Conservation (phyloP, 257 asterid species). For the Henckelia pumila region DNA sequence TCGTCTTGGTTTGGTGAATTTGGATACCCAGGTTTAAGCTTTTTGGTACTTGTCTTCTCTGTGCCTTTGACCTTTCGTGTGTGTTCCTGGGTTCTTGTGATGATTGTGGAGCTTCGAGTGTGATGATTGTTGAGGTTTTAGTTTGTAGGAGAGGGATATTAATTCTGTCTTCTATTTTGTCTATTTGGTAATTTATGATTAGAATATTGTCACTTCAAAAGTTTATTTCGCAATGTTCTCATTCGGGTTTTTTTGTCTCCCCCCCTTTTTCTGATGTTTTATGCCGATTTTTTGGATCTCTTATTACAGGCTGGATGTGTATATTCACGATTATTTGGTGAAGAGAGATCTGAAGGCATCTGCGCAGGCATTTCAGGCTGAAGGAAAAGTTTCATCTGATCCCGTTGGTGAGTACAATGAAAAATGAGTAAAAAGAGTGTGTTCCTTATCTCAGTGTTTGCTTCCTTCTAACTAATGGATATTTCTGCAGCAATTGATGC, state of each 20-base stretch:
- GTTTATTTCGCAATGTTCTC: not conserved
- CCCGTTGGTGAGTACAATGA: conserved; percentile 74
- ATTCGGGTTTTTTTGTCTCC: conserved; percentile 3
- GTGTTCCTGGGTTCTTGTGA: conserved; percentile 4
- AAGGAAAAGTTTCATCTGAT: conserved; percentile 97
- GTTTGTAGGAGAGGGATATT: conserved; percentile 16
- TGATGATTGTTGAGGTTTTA: conserved; percentile 5
- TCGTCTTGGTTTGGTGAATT: conserved; percentile 25
- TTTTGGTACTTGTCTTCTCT: not conserved
- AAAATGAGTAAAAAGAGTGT: not conserved
- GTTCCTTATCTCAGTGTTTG: not conserved
- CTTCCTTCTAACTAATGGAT: conserved; percentile 18
- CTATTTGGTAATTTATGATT: not conserved
- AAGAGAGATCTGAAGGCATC: conserved; percentile 95
- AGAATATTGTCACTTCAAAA: not conserved
- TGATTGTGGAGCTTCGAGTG: not conserved
- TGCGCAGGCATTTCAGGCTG: conserved; percentile 97
- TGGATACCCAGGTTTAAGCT: not conserved
- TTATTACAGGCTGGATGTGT: conserved; percentile 81
- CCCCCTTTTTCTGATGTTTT: conserved; percentile 1
- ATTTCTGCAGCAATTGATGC: conserved; percentile 80
- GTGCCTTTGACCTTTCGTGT: not conserved
- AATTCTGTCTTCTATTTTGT: not conserved
- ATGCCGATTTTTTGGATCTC: conserved; percentile 19
- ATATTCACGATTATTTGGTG: conserved; percentile 89